phyloP scores from a whole-genome alignment of 179 eudicot genomes.

The Spergularia azorica region DNA sequence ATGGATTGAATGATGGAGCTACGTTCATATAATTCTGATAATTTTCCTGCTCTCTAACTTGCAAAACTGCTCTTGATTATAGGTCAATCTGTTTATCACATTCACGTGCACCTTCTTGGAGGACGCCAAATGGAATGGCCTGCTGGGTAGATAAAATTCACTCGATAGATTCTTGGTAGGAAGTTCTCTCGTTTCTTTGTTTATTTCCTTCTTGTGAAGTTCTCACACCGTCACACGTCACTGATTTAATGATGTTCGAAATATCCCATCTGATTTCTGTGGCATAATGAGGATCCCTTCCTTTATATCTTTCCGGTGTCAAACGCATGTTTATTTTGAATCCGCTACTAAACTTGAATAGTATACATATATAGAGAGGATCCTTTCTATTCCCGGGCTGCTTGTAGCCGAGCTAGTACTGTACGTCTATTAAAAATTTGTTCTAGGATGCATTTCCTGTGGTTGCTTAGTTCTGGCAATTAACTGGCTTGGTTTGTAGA shows the following conservation, averaged over 20 bases:
- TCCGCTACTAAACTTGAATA: not conserved
- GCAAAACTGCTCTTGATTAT: conserved; percentile 18
- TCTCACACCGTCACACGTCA: no score
- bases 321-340: not conserved
- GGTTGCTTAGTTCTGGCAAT: no score
- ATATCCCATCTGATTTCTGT: not conserved
- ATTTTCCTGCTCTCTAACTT: conserved; percentile 25
- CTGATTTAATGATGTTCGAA: not conserved
- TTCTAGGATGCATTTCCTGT: no score
- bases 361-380: not conserved
- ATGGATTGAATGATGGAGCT: conserved; percentile 1
- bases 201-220: conserved; percentile 3
- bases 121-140: conserved; percentile 98
- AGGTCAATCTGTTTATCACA: conserved; percentile 96
- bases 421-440: no score
- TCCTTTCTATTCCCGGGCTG: not conserved
- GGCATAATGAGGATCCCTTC: not conserved
- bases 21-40: not conserved
- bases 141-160: conserved; percentile 49
- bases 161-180: not conserved
- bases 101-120: conserved; percentile 88
- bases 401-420: no score
- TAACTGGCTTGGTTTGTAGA: no score
- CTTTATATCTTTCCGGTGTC: not conserved
- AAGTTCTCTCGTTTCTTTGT: not conserved